Percentiles rank a stretch among this genome's conserved stretches.
These are phyloP conservation scores for Botrytis byssoidea DNA, from an alignment of 2,329 filamentous ascomycete genomes.

Conservation along the genomic window DNA sequence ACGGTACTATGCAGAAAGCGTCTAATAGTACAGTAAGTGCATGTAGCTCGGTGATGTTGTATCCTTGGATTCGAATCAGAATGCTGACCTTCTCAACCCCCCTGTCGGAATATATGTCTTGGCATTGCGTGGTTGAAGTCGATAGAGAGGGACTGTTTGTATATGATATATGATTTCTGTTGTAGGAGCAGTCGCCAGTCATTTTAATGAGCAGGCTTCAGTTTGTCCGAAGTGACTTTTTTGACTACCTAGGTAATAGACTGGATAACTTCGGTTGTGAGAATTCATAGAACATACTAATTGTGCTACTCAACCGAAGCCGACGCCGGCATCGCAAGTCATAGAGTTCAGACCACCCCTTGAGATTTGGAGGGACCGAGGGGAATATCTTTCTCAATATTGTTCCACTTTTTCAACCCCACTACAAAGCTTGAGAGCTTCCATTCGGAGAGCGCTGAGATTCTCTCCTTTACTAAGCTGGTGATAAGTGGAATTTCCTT, in stretches of 20 bases:
- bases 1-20: neutral
- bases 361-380: constrained; percentile 3
- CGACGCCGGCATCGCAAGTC: constrained; percentile 12
- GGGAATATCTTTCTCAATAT: constrained; percentile 5
- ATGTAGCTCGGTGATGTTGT: neutral
- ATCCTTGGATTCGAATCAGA: neutral
- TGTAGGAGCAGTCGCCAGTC: neutral
- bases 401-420: constrained; percentile 7
- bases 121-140: neutral
- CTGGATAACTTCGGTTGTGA: constrained; percentile 5
- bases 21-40: neutral
- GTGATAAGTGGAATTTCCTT: constrained; percentile 1
- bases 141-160: neutral
- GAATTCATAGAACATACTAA: neutral
- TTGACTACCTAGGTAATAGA: neutral
- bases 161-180: neutral
- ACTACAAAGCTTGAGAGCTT: constrained; percentile 10
- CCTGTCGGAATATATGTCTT: neutral
- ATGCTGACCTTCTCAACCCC: neutral
- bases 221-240: neutral
- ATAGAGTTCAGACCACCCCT: neutral
- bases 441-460: neutral
- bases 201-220: neutral
- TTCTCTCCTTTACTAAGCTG: neutral
- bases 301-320: neutral